phyloP scores from a whole-genome alignment of 768 basidiomycete species.

The Termitomyces sp. region DNA sequence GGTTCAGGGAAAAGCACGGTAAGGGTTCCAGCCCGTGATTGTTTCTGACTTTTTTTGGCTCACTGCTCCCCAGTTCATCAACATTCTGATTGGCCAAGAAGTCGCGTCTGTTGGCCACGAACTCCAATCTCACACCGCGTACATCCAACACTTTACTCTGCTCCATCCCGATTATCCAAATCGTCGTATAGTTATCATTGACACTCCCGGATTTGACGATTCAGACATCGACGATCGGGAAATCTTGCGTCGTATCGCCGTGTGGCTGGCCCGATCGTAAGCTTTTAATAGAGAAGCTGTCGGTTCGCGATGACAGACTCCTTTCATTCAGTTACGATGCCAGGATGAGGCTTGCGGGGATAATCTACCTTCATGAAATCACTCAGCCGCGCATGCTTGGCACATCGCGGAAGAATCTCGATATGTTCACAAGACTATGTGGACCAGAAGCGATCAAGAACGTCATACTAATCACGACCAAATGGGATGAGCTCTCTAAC shows the following conservation, averaged over 20 bases:
- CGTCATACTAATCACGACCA: conserved; percentile 43
- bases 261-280: conserved; percentile 18
- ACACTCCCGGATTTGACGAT: conserved; percentile 21
- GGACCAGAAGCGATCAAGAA: conserved; percentile 37
- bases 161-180: conserved; percentile 12
- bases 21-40: background rate
- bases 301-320: background rate
- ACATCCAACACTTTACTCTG: conserved; percentile 16
- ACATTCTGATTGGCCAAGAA: conserved; percentile 15
- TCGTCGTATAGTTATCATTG: conserved; percentile 15
- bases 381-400: conserved; percentile 35
- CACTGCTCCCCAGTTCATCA: conserved; percentile 17
- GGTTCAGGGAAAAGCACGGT: conserved; percentile 17
- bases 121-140: conserved; percentile 15
- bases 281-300: background rate
- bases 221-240: conserved; percentile 15
- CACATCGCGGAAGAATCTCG: conserved; percentile 37
- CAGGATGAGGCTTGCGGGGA: conserved; percentile 21
- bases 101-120: conserved; percentile 12
- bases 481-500: conserved; percentile 33
- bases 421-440: conserved; percentile 44
- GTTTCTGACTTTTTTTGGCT: background rate
- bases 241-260: conserved; percentile 15
- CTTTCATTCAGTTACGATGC: conserved; percentile 17
- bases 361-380: conserved; percentile 25